phyloP scores from a whole-genome alignment of 257 asterid genomes.

The Solanum virginianum region DNA sequence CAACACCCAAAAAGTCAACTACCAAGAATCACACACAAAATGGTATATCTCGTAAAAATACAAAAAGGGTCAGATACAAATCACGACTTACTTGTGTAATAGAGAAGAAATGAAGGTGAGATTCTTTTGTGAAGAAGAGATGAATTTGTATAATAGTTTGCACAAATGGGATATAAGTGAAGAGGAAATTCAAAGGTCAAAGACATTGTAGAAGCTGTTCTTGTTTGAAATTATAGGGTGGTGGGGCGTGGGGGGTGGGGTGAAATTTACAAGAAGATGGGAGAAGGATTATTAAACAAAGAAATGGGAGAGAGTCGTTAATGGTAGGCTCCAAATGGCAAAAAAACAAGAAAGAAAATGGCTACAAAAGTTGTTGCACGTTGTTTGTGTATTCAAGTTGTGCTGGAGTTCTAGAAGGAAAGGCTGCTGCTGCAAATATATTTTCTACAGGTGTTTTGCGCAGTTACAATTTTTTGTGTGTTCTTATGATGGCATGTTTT shows the following conservation, averaged over 20 bases:
- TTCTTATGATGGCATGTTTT: not conserved
- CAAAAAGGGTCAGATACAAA: not conserved
- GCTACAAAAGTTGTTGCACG: not conserved
- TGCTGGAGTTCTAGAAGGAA: not conserved
- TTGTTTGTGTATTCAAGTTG: not conserved
- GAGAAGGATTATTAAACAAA: not conserved
- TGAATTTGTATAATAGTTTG: not conserved
- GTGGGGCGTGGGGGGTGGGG: not conserved
- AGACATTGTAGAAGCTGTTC: conserved; percentile 7
- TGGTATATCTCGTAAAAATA: not conserved
- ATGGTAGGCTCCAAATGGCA: conserved; percentile 23
- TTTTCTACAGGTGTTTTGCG: not conserved
- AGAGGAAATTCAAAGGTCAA: conserved; percentile 47
- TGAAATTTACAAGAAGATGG: conserved; percentile 47
- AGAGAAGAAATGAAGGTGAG: conserved; percentile 9
- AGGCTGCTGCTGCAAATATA: not conserved
- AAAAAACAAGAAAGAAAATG: not conserved
- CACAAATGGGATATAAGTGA: not conserved
- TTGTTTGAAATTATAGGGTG: not conserved
- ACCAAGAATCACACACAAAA: not conserved
- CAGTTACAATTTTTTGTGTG: not conserved
- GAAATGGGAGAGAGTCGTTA: conserved; percentile 11
- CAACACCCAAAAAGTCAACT: not conserved
- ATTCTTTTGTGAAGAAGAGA: conserved; percentile 6
- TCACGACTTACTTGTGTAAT: conserved; percentile 6